phyloP scores from a whole-genome alignment of 495 filamentous ascomycete genomes.

The Aspergillus panamensis region DNA sequence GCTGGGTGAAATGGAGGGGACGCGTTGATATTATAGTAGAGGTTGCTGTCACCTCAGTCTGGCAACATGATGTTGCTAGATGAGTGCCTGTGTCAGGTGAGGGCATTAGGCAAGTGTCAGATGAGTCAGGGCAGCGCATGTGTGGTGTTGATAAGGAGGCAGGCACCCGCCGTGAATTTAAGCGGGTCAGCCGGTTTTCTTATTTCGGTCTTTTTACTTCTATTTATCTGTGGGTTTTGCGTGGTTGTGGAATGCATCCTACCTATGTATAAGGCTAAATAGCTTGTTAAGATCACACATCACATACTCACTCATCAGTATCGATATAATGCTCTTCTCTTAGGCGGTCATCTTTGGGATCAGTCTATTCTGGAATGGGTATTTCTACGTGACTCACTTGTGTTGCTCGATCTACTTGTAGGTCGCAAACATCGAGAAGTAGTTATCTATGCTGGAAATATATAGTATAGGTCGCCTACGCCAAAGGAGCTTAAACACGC shows the following conservation, averaged over 20 bases:
- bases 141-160: neutral
- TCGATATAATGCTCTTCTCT: too few species aligned
- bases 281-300: too few species aligned
- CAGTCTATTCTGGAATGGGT: too few species aligned
- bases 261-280: too few species aligned
- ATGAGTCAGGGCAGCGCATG: neutral
- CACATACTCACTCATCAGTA: too few species aligned
- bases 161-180: neutral
- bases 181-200: neutral
- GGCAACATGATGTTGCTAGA: neutral
- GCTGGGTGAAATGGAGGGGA: neutral
- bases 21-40: neutral
- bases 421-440: too few species aligned
- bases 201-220: neutral
- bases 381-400: too few species aligned
- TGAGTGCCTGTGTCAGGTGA: constrained; percentile 9
- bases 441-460: too few species aligned
- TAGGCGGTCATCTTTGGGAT: too few species aligned
- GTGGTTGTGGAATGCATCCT: neutral
- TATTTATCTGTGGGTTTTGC: neutral
- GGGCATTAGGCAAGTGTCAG: neutral
- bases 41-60: neutral
- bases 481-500: too few species aligned
- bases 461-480: too few species aligned
- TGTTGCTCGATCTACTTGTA: too few species aligned